Evolutionary conservation across 768 basidiomycete genomes (phyloP).

Genomic region (Suillus brevipes): DNA sequence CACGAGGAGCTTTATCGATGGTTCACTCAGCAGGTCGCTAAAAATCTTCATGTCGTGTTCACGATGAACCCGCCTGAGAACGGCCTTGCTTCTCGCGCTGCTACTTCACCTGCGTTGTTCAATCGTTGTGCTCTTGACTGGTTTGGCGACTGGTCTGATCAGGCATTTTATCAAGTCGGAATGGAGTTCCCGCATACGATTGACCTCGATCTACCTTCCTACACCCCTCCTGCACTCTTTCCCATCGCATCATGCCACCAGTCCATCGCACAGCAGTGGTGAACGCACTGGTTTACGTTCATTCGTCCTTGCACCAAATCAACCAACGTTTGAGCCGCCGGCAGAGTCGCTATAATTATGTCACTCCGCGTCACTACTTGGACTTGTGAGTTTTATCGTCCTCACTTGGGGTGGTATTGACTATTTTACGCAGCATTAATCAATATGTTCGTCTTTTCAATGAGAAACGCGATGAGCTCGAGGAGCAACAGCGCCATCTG

Average conservation of each 20-base stretch:
- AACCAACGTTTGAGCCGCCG: slow-evolving; percentile 87
- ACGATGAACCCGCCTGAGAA: slow-evolving; percentile 99
- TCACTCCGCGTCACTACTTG: slow-evolving; percentile 96
- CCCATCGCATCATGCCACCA: slow-evolving; percentile 89
- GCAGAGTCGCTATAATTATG: slow-evolving; percentile 95
- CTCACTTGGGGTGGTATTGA: slow-evolving; percentile 9
- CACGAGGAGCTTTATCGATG: slow-evolving; percentile 97
- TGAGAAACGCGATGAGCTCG: slow-evolving; percentile 95
- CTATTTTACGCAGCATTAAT: slow-evolving; percentile 66
- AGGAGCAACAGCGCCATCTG: slow-evolving; percentile 97
- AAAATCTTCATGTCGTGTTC: slow-evolving; percentile 97
- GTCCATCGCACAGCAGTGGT: slow-evolving; percentile 87
- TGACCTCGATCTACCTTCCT: slow-evolving; percentile 86
- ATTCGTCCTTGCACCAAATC: slow-evolving; percentile 85
- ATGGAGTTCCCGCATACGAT: slow-evolving; percentile 94
- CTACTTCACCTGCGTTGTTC: slow-evolving; percentile 96
- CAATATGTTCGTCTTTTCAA: slow-evolving; percentile 94
- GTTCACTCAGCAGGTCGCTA: slow-evolving; percentile 98
- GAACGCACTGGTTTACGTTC: slow-evolving; percentile 92
- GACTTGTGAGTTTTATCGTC: slow-evolving; percentile 80
- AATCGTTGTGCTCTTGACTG: slow-evolving; percentile 99
- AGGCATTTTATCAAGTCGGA: slow-evolving; percentile 97
- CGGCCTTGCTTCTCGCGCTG: slow-evolving; percentile 92
- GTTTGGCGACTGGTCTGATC: slow-evolving; percentile 99
- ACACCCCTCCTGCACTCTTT: slow-evolving; percentile 79